Evolutionary conservation across 2,329 filamentous ascomycete genomes (phyloP).

Genomic region (Clonostachys rosea): DNA sequence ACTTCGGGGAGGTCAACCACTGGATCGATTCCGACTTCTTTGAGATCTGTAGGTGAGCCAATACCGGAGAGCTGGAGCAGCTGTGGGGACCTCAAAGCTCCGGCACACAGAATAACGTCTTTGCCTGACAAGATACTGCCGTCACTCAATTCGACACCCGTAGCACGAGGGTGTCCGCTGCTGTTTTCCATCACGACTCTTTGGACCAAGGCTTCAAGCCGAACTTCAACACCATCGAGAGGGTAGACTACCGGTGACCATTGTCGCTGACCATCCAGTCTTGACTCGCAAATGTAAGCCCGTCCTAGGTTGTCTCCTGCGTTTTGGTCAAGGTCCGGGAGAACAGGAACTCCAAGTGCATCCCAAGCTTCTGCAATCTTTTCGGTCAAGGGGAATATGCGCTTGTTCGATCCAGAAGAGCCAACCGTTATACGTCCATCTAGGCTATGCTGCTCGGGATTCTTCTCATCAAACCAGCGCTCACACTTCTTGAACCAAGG

Average conservation of each 20-base stretch:
- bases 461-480: conserved; percentile 14
- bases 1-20: conserved; percentile 38
- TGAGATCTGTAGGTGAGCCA: conserved; percentile 26
- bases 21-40: conserved; percentile 20
- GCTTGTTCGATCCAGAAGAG: conserved; percentile 18
- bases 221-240: conserved; percentile 16
- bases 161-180: conserved; percentile 7
- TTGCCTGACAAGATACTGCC: conserved; percentile 13
- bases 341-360: conserved; percentile 26
- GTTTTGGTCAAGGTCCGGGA: conserved; percentile 17
- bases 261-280: conserved; percentile 11
- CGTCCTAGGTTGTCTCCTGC: conserved; percentile 23
- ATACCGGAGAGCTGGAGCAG: conserved; percentile 42
- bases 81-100: conserved; percentile 39
- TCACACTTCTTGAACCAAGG: conserved; percentile 39
- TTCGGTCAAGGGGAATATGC: conserved; percentile 30
- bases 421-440: conserved; percentile 26
- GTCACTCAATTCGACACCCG: conserved; percentile 17
- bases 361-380: conserved; percentile 27
- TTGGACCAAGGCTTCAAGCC: conserved; percentile 12
- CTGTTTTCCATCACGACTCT: conserved; percentile 8
- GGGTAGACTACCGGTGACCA: conserved; percentile 14
- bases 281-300: conserved; percentile 17
- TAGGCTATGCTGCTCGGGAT: conserved; percentile 27
- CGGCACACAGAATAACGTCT: conserved; percentile 41